Percentiles rank a stretch among this genome's conserved stretches.
Evolutionary conservation across 2,329 filamentous ascomycete genomes (phyloP).

Genomic region (Fusarium sp.): DNA sequence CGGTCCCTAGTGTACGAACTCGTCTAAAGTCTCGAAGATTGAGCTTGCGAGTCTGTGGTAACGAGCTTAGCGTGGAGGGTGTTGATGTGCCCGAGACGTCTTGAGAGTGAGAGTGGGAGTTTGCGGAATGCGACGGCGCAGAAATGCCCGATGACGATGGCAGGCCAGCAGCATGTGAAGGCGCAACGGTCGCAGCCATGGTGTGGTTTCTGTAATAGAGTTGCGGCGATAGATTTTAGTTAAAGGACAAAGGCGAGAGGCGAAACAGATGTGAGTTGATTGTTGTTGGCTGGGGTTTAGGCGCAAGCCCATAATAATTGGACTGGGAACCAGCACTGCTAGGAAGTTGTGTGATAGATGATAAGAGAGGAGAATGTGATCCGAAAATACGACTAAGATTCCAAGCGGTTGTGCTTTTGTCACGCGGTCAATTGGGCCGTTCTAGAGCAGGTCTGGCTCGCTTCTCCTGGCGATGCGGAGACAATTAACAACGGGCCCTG

Average conservation of each 20-base stretch:
- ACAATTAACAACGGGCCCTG: conserved; percentile 7
- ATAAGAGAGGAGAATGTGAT: conserved; percentile 1
- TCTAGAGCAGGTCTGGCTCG: conserved; percentile 33
- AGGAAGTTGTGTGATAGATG: conserved; percentile 4
- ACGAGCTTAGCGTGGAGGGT: conserved; percentile 35
- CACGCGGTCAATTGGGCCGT: conserved; percentile 34
- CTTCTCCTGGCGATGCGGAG: conserved; percentile 33
- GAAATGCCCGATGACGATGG: conserved; percentile 44
- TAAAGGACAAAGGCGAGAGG: conserved; percentile 1
- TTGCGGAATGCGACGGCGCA: conserved; percentile 38
- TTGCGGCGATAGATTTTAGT: conserved; percentile 2
- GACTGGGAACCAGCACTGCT: conserved; percentile 12
- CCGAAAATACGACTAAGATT: conserved; percentile 5
- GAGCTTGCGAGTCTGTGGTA: conserved; percentile 50
- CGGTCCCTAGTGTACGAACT: conserved; percentile 81
- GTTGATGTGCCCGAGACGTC: conserved; percentile 25
- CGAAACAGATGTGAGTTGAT: conserved; percentile 19
- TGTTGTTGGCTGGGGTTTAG: conserved; percentile 26
- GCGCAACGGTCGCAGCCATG: conserved; percentile 52
- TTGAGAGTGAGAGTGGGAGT: conserved; percentile 35
- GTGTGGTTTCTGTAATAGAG: not conserved
- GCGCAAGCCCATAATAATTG: conserved; percentile 32
- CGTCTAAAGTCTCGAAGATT: conserved; percentile 72
- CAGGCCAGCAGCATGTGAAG: conserved; percentile 48
- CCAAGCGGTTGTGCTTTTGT: conserved; percentile 27